Percentiles rank a stretch among this genome's conserved stretches.
Evolutionary conservation across 495 filamentous ascomycete genomes (phyloP).

Genomic region (Pseudotulostoma volvatum): DNA sequence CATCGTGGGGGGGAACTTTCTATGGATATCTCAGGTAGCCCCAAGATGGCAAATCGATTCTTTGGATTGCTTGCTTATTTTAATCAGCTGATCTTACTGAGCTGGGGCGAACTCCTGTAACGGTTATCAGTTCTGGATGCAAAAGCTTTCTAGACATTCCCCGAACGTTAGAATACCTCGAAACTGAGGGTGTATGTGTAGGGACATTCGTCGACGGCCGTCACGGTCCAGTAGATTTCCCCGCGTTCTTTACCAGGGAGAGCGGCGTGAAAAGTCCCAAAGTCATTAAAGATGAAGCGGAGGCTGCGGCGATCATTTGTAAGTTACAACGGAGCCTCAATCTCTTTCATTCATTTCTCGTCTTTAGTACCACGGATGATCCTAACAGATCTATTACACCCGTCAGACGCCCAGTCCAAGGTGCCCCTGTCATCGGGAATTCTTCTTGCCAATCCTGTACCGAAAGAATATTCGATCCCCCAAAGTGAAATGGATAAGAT

Average conservation of each 20-base stretch:
- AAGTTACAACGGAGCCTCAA: no score
- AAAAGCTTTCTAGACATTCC: slow-evolving; percentile 94
- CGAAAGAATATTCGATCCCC: slow-evolving; percentile 50
- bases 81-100: slow-evolving; percentile 71
- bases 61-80: no score
- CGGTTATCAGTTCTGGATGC: slow-evolving; percentile 77
- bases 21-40: slow-evolving; percentile 74
- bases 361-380: background rate
- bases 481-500: slow-evolving; percentile 53
- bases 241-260: slow-evolving; percentile 77
- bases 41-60: no score
- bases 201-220: slow-evolving; percentile 76
- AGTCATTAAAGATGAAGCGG: slow-evolving; percentile 51
- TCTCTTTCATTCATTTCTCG: no score
- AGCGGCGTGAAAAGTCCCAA: slow-evolving; percentile 67
- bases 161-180: slow-evolving; percentile 80
- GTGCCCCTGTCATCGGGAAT: slow-evolving; percentile 58
- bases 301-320: slow-evolving; percentile 79
- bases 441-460: slow-evolving; percentile 78
- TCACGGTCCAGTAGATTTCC: slow-evolving; percentile 54
- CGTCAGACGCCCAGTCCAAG: slow-evolving; percentile 42
- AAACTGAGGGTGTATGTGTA: slow-evolving; percentile 80
- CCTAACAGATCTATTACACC: background rate
- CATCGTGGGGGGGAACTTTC: slow-evolving; percentile 73
- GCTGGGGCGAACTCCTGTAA: slow-evolving; percentile 76